A percentile compares a stretch with the other conserved stretches of the same genome.
These are phyloP conservation scores for Petasospora fabianii DNA, from an alignment of 1,139 yeast species.

Conservation along the genomic window DNA sequence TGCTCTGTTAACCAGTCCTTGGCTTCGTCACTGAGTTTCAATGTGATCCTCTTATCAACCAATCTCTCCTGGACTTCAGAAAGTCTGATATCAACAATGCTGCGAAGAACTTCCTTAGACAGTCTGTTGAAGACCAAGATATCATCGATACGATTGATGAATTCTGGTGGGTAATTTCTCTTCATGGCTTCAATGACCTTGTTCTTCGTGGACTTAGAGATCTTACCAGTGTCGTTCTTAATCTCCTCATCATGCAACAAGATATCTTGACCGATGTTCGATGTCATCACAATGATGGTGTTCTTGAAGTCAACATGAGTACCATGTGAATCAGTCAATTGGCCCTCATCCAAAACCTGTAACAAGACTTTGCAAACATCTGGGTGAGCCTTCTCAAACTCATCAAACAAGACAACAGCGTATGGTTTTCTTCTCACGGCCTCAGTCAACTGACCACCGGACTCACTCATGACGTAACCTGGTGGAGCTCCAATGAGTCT, in stretches of 20 bases:
- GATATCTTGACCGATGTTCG: slow-evolving; percentile 92
- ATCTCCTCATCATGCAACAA: slow-evolving; percentile 61
- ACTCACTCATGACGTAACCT: slow-evolving; percentile 93
- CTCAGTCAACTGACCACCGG: slow-evolving; percentile 92
- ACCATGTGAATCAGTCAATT: slow-evolving; percentile 91
- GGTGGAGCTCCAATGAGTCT: slow-evolving; percentile 97
- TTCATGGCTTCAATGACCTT: slow-evolving; percentile 67
- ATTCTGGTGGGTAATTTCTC: slow-evolving; percentile 84
- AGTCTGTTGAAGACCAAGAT: slow-evolving; percentile 85
- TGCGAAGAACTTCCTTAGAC: slow-evolving; percentile 65
- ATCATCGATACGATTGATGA: slow-evolving; percentile 90
- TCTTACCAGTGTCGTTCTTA: slow-evolving; percentile 43
- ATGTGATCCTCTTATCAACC: slow-evolving; percentile 69
- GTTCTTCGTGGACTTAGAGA: slow-evolving; percentile 44
- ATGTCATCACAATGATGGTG: slow-evolving; percentile 95
- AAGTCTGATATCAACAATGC: slow-evolving; percentile 80
- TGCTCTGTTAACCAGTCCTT: slow-evolving; percentile 73
- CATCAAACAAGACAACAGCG: slow-evolving; percentile 89
- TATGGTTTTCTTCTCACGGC: slow-evolving; percentile 95
- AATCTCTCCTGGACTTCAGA: slow-evolving; percentile 76
- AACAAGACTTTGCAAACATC: slow-evolving; percentile 84
- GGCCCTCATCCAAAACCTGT: slow-evolving; percentile 94
- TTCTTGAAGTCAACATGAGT: slow-evolving; percentile 90
- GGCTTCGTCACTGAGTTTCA: slow-evolving; percentile 58
- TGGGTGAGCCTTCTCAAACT: slow-evolving; percentile 94